A percentile compares a stretch with the other conserved stretches of the same genome.
phyloP scores from a whole-genome alignment of 2,329 filamentous ascomycete species.

The Phialophora chinensis region DNA sequence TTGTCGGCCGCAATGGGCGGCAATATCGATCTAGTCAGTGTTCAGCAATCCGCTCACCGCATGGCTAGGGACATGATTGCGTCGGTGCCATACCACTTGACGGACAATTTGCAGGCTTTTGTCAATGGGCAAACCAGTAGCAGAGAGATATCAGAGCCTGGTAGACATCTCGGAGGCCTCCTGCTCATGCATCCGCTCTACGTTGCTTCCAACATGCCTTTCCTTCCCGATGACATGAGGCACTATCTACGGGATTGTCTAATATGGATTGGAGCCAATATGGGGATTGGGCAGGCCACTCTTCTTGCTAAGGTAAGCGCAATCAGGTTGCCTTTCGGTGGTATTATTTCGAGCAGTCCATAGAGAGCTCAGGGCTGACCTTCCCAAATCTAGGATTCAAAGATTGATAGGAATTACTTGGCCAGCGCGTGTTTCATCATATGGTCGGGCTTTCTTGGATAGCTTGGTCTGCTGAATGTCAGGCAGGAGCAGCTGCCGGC shows the following conservation, averaged over 20 bases:
- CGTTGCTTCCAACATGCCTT: background rate
- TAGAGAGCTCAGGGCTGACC: background rate
- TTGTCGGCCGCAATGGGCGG: background rate
- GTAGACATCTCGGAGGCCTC: conserved; percentile 1
- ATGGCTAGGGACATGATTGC: background rate
- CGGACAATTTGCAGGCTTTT: conserved; percentile 5
- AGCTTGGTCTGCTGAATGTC: background rate
- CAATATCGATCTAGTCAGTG: background rate
- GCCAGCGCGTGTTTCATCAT: background rate
- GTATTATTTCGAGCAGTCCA: background rate
- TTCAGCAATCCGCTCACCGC: background rate
- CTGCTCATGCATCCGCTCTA: conserved; percentile 4
- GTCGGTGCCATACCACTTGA: conserved; percentile 1
- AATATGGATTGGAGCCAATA: conserved; percentile 1
- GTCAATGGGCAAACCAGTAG: background rate
- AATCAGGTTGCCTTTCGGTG: background rate
- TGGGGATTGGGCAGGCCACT: background rate
- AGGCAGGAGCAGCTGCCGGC: background rate
- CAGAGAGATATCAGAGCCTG: background rate
- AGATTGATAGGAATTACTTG: background rate
- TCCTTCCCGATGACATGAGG: background rate
- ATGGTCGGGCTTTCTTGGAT: background rate
- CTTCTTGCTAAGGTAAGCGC: background rate
- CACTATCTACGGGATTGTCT: background rate
- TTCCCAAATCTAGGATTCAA: background rate